Conservation (phyloP, 2,329 filamentous ascomycete genomes). For the Fusarium sp. region DNA sequence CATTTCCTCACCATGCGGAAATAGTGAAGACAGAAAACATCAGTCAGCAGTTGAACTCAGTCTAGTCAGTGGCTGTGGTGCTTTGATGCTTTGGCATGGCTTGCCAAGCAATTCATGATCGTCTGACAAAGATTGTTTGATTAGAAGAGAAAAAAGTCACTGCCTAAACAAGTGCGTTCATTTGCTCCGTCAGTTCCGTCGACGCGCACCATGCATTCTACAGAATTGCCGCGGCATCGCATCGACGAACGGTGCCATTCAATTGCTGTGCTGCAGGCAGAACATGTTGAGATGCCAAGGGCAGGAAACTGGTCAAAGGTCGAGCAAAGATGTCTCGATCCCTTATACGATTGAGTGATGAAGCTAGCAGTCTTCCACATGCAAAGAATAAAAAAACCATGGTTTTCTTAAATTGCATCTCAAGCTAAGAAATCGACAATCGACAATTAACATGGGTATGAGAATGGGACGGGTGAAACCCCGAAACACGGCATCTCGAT, state of each 20-base stretch:
- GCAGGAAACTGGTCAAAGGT: not conserved
- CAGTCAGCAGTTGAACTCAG: constrained; percentile 25
- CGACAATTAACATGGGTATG: constrained; percentile 2
- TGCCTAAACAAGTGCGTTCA: not conserved
- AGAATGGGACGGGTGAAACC: not conserved
- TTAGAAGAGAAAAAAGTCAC: not conserved
- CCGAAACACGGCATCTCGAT: constrained; percentile 20
- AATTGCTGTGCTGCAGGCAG: not conserved
- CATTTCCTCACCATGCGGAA: constrained; percentile 22
- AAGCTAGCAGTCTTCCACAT: constrained; percentile 7
- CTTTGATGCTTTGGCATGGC: not conserved
- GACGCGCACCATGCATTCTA: constrained; percentile 19
- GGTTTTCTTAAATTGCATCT: constrained; percentile 4
- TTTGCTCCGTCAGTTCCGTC: constrained; percentile 31
- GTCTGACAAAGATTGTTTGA: constrained; percentile 34
- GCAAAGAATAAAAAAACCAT: not conserved
- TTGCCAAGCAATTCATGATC: constrained; percentile 23
- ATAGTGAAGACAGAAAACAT: constrained; percentile 2
- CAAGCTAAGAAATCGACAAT: constrained; percentile 6
- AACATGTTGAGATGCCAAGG: no score
- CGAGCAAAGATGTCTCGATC: constrained; percentile 19
- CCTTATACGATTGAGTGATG: constrained; percentile 28
- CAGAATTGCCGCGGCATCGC: constrained; percentile 31
- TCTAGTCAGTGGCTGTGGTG: not conserved
- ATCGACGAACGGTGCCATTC: constrained; percentile 5